Conservation (phyloP, 306 rosid species). For the Rosa rugosa region DNA sequence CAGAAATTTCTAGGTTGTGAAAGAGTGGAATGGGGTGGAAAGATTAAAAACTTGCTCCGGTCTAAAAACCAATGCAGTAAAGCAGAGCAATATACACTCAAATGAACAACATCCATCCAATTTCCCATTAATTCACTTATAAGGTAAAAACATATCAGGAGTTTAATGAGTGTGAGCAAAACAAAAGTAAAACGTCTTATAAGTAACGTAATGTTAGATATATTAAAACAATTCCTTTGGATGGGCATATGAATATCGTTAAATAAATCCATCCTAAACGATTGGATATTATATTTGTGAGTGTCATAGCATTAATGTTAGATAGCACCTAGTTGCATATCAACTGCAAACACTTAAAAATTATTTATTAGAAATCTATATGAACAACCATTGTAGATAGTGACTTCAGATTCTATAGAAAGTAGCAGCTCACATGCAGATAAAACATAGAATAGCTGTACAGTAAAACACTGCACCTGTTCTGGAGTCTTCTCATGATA, state of each 20-base stretch:
- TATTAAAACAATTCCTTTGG: background rate
- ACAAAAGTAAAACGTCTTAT: background rate
- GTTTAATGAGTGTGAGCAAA: background rate
- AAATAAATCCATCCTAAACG: background rate
- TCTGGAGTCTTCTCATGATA: slow-evolving; percentile 97
- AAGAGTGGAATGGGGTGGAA: background rate
- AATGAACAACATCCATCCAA: background rate
- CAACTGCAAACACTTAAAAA: background rate
- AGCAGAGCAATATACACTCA: background rate
- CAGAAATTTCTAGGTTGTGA: no score
- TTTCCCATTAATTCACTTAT: background rate
- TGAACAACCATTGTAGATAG: background rate
- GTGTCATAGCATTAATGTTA: background rate
- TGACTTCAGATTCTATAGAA: background rate
- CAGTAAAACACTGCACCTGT: slow-evolving; percentile 52
- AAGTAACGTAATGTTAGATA: background rate
- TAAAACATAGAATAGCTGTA: background rate
- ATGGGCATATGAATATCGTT: background rate
- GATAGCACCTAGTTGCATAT: background rate
- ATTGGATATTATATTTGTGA: background rate
- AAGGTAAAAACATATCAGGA: background rate
- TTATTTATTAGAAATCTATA: background rate
- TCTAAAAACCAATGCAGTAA: background rate
- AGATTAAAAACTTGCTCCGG: background rate
- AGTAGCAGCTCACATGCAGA: background rate